phyloP scores from a whole-genome alignment of 129 eudicot species.

The Scalesia atractyloides region DNA sequence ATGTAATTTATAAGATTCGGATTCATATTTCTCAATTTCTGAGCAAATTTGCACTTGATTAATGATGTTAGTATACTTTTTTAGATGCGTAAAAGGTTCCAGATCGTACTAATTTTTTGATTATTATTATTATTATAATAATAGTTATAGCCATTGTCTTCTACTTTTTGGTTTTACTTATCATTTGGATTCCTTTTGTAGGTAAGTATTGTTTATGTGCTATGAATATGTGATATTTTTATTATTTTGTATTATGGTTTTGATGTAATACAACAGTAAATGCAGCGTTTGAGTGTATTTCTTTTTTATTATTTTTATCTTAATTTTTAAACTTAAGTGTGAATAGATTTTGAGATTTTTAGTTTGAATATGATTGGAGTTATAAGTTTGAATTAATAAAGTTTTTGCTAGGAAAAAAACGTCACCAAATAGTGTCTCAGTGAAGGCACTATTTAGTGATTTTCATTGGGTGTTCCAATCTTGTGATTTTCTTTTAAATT shows the following conservation, averaged over 20 bases:
- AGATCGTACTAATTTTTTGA: not conserved
- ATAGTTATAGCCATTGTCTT: not conserved
- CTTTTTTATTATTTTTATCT: not conserved
- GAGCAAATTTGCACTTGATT: conserved; percentile 7
- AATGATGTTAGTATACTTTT: not conserved
- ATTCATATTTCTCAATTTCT: not conserved
- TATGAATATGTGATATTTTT: not conserved
- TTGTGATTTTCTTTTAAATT: too few relatives aligned
- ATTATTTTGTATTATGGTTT: not conserved
- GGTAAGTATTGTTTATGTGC: not conserved
- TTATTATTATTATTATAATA: not conserved
- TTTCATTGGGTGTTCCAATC: too few relatives aligned
- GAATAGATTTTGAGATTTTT: not conserved
- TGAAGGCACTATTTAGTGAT: too few relatives aligned
- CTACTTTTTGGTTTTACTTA: conserved; percentile 6
- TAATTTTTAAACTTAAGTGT: not conserved
- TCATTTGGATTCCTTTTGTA: not conserved
- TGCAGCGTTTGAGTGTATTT: not conserved
- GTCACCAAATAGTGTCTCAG: too few relatives aligned
- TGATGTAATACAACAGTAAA: not conserved
- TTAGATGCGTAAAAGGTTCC: not conserved
- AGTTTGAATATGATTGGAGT: not conserved
- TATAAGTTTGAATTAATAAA: not conserved
- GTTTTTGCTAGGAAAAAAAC: too few relatives aligned
- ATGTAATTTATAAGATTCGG: not conserved